These are phyloP conservation scores for Gossypium schwendimanii DNA, from an alignment of 441 rosid genomes.

Conservation along the genomic window DNA sequence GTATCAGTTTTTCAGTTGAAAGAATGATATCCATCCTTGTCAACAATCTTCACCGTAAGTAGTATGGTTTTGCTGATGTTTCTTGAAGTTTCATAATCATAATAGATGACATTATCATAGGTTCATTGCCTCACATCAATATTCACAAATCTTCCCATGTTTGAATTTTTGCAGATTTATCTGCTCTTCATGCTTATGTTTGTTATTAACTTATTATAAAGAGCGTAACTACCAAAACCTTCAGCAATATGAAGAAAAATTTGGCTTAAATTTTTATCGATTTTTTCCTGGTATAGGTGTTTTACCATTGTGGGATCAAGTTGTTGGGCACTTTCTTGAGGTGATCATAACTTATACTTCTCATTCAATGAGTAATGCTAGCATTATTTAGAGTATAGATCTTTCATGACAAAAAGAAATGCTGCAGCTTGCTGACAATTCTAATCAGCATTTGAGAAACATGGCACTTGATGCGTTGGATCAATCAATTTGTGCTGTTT, in stretches of 20 bases:
- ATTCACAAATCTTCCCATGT: slow-evolving; percentile 1
- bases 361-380: slow-evolving; percentile 18
- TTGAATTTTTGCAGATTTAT: slow-evolving; percentile 1
- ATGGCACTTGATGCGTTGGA: slow-evolving; percentile 95
- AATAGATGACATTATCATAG: background rate
- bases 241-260: background rate
- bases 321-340: slow-evolving; percentile 88
- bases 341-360: slow-evolving; percentile 34
- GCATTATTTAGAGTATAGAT: slow-evolving; percentile 16
- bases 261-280: background rate
- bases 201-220: background rate
- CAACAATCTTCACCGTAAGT: slow-evolving; percentile 97
- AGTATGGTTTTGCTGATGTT: slow-evolving; percentile 17
- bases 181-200: background rate
- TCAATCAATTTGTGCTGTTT: slow-evolving; percentile 85
- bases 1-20: slow-evolving; percentile 83
- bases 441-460: slow-evolving; percentile 73
- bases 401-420: slow-evolving; percentile 31
- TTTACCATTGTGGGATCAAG: slow-evolving; percentile 91
- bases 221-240: background rate
- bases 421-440: slow-evolving; percentile 85
- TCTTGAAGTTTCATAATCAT: slow-evolving; percentile 8
- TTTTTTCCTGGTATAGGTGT: slow-evolving; percentile 52
- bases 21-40: slow-evolving; percentile 90
- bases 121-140: background rate